These are phyloP conservation scores for Histomonas meleagridis DNA, from an alignment of 208 protist species.

Conservation along the genomic window DNA sequence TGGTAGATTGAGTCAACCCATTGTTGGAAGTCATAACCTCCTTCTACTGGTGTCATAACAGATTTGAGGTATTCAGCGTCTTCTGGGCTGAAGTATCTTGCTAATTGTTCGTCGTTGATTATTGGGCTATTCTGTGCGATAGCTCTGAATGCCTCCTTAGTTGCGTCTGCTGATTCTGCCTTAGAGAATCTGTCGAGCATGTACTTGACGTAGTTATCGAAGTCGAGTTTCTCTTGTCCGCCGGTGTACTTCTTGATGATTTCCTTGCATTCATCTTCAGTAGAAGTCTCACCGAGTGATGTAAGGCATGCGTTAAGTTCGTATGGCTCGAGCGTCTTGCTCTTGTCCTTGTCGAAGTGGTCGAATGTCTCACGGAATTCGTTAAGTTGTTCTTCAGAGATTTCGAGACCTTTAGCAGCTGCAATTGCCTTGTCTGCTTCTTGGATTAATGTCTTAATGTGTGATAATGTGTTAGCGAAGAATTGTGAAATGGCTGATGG, in stretches of 20 bases:
- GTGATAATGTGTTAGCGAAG: background rate
- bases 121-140: background rate
- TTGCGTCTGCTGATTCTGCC: background rate
- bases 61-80: background rate
- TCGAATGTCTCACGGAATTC: background rate
- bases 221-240: background rate
- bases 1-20: background rate
- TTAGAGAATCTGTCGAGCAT: constrained; percentile 7
- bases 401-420: background rate
- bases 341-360: background rate
- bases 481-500: background rate
- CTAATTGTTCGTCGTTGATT: background rate
- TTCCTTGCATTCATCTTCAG: background rate
- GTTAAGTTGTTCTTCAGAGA: background rate
- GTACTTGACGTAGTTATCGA: background rate
- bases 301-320: constrained; percentile 20
- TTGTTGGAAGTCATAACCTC: background rate
- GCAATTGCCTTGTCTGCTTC: background rate
- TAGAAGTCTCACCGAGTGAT: background rate
- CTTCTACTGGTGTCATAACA: background rate
- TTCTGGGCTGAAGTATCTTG: background rate
- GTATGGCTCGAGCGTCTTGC: background rate
- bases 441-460: background rate
- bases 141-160: background rate
- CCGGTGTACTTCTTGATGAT: background rate